Base-by-base conservation (phyloP, 495 filamentous ascomycete species). In the Penicillium ochrochloron region DNA sequence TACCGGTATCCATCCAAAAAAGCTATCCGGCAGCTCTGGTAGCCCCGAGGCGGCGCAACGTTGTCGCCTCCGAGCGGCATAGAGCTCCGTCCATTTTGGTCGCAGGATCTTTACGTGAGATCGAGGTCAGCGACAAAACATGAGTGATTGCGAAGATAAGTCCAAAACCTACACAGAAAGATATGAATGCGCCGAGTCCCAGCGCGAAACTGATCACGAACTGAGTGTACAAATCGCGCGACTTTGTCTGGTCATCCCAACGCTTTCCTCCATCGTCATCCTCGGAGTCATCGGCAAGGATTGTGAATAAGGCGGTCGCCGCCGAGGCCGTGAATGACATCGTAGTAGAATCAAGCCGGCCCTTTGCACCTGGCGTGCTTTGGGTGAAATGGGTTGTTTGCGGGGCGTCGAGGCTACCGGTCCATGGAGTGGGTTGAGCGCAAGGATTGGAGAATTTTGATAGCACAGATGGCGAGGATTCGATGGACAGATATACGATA, bases 1-100 rank as follows among this genome's bases (percentile, higher is more conserved):
- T 11, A 88, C 86, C 2, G 92, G 89, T 35, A 98, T 95, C 96
- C 96, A 99, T 70, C 94, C 95, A 65, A 98, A 91, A 69, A 97
- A 88, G 37, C 84, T 89, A 70, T 93, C 86, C 51, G 96, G 93
- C 7, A 99, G 87, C 48, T 90, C 86, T 5, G 96, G 96, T 33
- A 98, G 80, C 14, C 80, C 78, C n/a, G 87, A 85, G n/a, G 90
- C 87, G 27, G 86, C 86, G 68, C 88, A 78, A 66, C 82, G 80
- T 67, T 88, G 87, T 68, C 88, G 84, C 73, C 90, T 93, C 59
- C 96, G 87, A 17, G 96, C 94, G 25, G 94, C 93, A 75, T 98
- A 99, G 15, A 99, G 85, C 31, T 88, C 86, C 54, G 90, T 89
- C 96, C 96, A 99, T 85, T 93, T 88, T 63, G 94, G 92, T 59